Conservation (phyloP, 2,329 filamentous ascomycete species). For the Hortaea werneckii region DNA sequence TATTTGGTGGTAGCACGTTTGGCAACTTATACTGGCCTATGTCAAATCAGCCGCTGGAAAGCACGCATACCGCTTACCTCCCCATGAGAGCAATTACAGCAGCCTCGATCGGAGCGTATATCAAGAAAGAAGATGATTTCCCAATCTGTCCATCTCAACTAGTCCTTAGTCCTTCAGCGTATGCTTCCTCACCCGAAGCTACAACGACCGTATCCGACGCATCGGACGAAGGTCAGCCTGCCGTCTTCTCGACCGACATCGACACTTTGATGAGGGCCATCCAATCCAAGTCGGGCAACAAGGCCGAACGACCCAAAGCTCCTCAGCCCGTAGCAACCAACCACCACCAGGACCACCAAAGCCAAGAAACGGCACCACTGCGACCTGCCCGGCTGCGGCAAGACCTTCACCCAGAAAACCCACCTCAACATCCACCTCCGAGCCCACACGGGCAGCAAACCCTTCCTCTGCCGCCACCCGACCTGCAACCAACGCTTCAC, state of each 20-base stretch:
- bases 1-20: conserved; percentile 2
- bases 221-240: conserved; percentile 28
- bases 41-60: conserved; percentile 6
- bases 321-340: not conserved
- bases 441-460: conserved; percentile 81
- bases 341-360: conserved; percentile 11
- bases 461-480: conserved; percentile 71
- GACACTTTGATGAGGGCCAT: conserved; percentile 85
- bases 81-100: conserved; percentile 10
- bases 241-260: conserved; percentile 68
- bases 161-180: conserved; percentile 27
- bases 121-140: conserved; percentile 35
- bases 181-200: conserved; percentile 14
- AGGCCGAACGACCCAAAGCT: not conserved
- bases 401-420: conserved; percentile 83
- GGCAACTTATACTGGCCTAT: conserved; percentile 6
- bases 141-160: conserved; percentile 32
- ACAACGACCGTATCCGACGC: conserved; percentile 37
- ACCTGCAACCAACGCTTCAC: conserved; percentile 74
- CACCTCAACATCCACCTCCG: conserved; percentile 84
- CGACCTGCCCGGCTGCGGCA: conserved; percentile 61
- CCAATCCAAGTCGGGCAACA: conserved; percentile 49
- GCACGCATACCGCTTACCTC: conserved; percentile 10
- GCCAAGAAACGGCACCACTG: conserved; percentile 63
- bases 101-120: conserved; percentile 22